Evolutionary conservation across 192 early-diverging fungal genomes (phyloP), one percentile per base, ranked within the genome.

Genomic region (Mortierella antarctica): DNA sequence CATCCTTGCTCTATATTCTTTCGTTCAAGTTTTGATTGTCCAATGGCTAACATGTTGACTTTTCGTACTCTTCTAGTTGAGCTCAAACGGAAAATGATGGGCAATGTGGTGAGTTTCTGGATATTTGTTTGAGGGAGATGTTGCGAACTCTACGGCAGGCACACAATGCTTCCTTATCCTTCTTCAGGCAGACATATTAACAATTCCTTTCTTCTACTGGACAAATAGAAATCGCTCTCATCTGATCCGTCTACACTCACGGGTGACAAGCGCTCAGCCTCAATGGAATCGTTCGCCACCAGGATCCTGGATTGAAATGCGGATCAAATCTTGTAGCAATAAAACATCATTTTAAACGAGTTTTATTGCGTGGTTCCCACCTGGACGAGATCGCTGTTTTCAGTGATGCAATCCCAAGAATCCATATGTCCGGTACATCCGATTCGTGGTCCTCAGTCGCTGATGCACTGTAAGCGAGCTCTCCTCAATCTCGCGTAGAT

Each of bases 401-500:
- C 13, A 64, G 41, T 80, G 70, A 44, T 67, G 48, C 14, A 80
- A 15, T 2, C 77, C 77, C 64, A 88, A 50, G 74, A 93, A 93
- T 10, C 85, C 86, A 83, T 92, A 93, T 13, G 88, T 89, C 58
- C 90, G 54, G 42, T 88, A 88, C 89, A 93, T 92, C 17, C 92
- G 82, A 67, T 88, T 81, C 8, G 91, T 64, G 0, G 89, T 88
- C 14, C 82, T 67, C 31, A 88, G 82, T 21, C 90, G 85, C 72
- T 92, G 91, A 7, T 64, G 23, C 14, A 85, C 84, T 23, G 77
- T 80, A n/a, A 80, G 49, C 4, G 77, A 80, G 31, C 70, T 72
- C 54, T 89, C 85, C 76, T 96, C 95, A 18, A 96, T 85, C 57
- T 95, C 94, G 11, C 90, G 84, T 44, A 97, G 67, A 82, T 97